Conservation (phyloP, 73 alveolate species). For the Paraurostyla sp. region DNA sequence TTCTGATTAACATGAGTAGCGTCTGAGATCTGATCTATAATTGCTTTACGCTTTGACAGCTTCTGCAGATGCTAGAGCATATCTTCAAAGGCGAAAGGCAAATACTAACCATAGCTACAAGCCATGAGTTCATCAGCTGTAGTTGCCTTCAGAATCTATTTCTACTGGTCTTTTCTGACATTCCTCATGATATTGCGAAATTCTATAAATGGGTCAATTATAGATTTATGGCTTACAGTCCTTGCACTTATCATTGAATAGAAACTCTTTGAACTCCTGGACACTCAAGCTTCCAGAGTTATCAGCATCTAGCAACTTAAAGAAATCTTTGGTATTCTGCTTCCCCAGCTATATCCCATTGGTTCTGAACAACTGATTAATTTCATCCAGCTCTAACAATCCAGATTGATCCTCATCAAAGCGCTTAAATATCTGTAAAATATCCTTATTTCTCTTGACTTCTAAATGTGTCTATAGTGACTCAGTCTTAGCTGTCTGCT, state of each 20-base stretch:
- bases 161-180: constrained; percentile 9
- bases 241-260: constrained; percentile 47
- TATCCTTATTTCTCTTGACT: constrained; percentile 40
- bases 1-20: not conserved
- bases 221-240: constrained; percentile 22
- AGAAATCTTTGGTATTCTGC: constrained; percentile 23
- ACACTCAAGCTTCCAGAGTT: constrained; percentile 48
- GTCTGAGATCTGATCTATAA: constrained; percentile 1
- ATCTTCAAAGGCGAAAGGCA: constrained; percentile 54
- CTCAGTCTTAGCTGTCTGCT: constrained; percentile 33
- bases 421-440: constrained; percentile 19
- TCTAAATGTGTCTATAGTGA: not conserved
- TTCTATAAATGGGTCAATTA: too few relatives aligned
- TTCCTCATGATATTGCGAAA: constrained; percentile 42
- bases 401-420: constrained; percentile 56
- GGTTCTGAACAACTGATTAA: not conserved
- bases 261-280: constrained; percentile 48
- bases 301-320: constrained; percentile 44
- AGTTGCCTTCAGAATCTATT: constrained; percentile 7
- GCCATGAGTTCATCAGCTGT: constrained; percentile 29
- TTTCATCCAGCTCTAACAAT: constrained; percentile 33
- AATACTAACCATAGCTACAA: constrained; percentile 34
- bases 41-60: constrained; percentile 19
- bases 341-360: constrained; percentile 48
- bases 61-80: constrained; percentile 42